Evolutionary conservation across 2,329 filamentous ascomycete genomes (phyloP), one percentile per base, ranked within the genome.

Genomic region (Botryotinia globosa): DNA sequence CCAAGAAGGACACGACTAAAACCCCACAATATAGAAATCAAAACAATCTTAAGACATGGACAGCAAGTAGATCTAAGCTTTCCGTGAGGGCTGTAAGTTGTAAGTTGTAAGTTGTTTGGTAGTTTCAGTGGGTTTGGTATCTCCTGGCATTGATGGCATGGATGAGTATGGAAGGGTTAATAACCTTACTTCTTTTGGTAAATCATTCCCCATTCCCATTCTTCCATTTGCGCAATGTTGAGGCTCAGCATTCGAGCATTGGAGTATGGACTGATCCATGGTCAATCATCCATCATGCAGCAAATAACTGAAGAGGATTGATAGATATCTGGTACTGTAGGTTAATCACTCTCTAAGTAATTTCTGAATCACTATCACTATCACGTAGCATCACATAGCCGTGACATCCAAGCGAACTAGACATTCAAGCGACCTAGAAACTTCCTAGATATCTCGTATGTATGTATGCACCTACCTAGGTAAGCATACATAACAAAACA

Each of bases 21-120:
- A 63, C 32, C 44, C 58, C 69, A 71, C 44, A 48, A 22, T 39
- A 22, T 25, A 8, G 48, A 69, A 48, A 48, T 51, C 34, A 16
- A 51, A 45, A 48, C 42, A 29, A 64, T 64, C n/a, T 69, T 44
- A 59, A 45, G 54, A 69, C 66, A 42, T 69, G 48, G 66, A 69
- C 66, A 69, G 10, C 32, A 45, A 22, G 58, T 44, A 25, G 58
- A 69, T 42, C 67, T 44, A 48, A 69, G 56, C 56, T 69, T 69
- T 16, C 42, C n/a, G 12, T 18, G 51, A 56, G 51, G 51, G n/a
- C 51, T 56, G 51, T 56, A 56, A 9, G 51, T 29, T 18, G 51
- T 56, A 56, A 9, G 51, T 29, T 18, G 51, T 29, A 56, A 56
- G 6, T n/a, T 51, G 44, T n/a, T 65, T 34, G 18, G 25, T 65